Evolutionary conservation across 345 rosid species (phyloP).

Genomic region (Lepidium africanum): DNA sequence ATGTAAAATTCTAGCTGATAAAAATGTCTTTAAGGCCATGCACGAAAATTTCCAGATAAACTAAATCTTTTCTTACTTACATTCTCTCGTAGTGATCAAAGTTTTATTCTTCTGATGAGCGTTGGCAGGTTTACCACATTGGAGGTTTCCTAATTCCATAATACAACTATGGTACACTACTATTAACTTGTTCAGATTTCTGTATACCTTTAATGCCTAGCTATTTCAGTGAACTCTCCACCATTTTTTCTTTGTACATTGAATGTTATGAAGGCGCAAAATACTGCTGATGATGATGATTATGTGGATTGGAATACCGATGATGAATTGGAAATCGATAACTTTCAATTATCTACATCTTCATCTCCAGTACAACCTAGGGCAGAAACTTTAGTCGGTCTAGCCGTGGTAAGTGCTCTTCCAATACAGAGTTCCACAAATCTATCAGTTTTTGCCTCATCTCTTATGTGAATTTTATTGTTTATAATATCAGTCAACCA

Average conservation of each 20-base stretch:
- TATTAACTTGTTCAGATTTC: not conserved
- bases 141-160: not conserved
- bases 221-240: not conserved
- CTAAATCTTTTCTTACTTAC: not conserved
- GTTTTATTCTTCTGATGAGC: not conserved
- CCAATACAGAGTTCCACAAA: not conserved
- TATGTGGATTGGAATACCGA: constrained; percentile 7
- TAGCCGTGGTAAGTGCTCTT: not conserved
- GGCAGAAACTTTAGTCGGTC: not conserved
- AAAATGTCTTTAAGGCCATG: not conserved
- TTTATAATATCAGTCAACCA: not conserved
- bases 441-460: not conserved
- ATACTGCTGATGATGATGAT: constrained; percentile 6
- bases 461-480: not conserved
- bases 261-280: constrained; percentile 12
- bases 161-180: constrained; percentile 16
- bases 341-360: constrained; percentile 4
- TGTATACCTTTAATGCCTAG: not conserved
- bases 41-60: not conserved
- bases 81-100: not conserved
- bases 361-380: not conserved
- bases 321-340: constrained; percentile 22
- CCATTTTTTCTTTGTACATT: not conserved
- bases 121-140: not conserved
- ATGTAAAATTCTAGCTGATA: not conserved